Percentiles rank a stretch among this genome's conserved stretches.
These are phyloP conservation scores for Mycena sp. DNA, from an alignment of 1,284 basidiomycete genomes.

Conservation along the genomic window DNA sequence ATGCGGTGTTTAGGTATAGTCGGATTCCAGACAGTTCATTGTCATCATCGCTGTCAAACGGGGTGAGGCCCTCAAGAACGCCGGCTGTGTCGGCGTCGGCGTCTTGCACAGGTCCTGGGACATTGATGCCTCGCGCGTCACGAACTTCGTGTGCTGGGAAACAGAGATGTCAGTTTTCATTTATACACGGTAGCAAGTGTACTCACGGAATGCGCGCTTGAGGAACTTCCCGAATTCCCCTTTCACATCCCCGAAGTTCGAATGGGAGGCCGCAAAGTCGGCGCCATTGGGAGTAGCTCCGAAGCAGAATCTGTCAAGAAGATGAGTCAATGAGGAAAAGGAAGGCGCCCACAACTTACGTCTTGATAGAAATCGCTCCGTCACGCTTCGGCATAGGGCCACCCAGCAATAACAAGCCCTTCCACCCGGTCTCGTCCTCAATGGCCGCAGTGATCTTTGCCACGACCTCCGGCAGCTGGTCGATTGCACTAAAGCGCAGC, in stretches of 20 bases:
- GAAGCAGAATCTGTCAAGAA: conserved; percentile 17
- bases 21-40: no score
- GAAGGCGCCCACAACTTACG: conserved; percentile 9
- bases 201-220: neutral
- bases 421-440: neutral
- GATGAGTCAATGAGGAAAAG: neutral
- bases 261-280: neutral
- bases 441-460: neutral
- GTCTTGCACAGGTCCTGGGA: neutral
- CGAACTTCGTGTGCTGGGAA: conserved; percentile 5
- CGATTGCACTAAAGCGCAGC: neutral
- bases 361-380: conserved; percentile 3
- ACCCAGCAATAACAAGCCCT: neutral
- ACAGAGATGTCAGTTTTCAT: no score
- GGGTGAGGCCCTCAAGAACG: neutral
- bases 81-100: no score
- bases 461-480: neutral
- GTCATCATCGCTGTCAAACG: neutral
- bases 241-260: neutral
- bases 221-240: neutral
- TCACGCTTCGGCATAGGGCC: conserved; percentile 9
- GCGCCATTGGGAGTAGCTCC: conserved; percentile 1
- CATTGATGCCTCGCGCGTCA: neutral
- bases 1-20: no score
- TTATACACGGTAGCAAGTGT: neutral